Conservation (phyloP, 176 grass and related monocot genomes). For the Zoysia japonica region DNA sequence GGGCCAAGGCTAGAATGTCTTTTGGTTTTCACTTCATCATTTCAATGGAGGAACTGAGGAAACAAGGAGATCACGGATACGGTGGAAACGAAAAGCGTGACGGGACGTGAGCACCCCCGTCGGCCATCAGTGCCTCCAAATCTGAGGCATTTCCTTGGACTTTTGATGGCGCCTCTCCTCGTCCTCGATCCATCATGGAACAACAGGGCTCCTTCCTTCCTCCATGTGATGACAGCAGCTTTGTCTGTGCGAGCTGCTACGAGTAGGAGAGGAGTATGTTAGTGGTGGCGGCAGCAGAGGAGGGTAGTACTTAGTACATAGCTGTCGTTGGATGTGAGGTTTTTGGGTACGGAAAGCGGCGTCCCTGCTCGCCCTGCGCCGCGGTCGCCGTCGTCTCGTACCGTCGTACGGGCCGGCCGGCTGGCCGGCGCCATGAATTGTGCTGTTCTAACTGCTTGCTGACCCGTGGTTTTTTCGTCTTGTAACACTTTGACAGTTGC, state of each 20-base stretch:
- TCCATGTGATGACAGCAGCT: background rate
- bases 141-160: constrained; percentile 6
- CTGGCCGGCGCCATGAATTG: background rate
- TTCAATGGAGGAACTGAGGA: background rate
- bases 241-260: constrained; percentile 13
- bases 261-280: background rate
- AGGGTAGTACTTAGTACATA: too few species aligned
- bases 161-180: background rate
- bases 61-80: too few species aligned
- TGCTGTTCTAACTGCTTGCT: background rate
- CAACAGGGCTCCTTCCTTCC: background rate
- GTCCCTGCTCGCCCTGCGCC: background rate
- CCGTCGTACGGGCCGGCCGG: background rate
- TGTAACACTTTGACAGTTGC: too few species aligned
- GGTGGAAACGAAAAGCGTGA: constrained; percentile 4
- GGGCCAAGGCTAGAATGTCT: background rate
- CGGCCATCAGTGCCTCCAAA: constrained; percentile 3
- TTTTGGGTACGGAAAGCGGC: background rate
- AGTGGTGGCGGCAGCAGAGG: background rate
- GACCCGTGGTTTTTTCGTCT: background rate
- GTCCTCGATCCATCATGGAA: constrained; percentile 16
- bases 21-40: background rate
- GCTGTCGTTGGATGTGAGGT: constrained; percentile 6
- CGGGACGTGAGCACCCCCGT: constrained; percentile 18
- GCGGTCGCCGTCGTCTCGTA: background rate